Evolutionary conservation across 305 asterid species (phyloP), one percentile per base, ranked within the genome.

Genomic region (Vinca major): DNA sequence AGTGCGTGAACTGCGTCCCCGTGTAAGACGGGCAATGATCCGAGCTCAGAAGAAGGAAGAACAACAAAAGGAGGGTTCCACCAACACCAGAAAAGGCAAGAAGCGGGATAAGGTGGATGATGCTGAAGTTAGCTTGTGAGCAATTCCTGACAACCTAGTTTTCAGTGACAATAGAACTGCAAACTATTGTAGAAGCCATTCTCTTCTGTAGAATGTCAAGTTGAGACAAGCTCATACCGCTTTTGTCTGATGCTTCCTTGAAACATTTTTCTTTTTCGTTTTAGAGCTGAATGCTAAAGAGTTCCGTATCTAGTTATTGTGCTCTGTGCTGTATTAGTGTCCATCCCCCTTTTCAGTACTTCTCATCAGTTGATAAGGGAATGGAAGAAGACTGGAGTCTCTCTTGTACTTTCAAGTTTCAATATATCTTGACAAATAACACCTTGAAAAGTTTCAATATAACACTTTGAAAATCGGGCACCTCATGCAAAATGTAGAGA

Each of bases 1-100:
- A 80, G 96, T 93, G 57, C 92, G 96, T 43, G 97, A 90, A 79
- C 74, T 93, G 91, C 84, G 98, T 5, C 97, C 98, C 3, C 95
- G 94, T 63, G 89, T 83, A 11, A 82, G 92, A 60, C 84, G 97
- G 48, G 97, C 97, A 49, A 75, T 87, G 89, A 88, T 92, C 63
- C 88, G 98, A 67, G 98, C 94, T 74, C 91, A 90, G 67, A 90
- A 86, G 88, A 92, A 90, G 83, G 89, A 91, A 5, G 96, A 88
- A 73, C 89, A 86, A 68, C 88, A 77, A 75, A 83, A 82, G 65
- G 80, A 80, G 62, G 84, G 80, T 41, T 61, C 80, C 57, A 76
- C 80, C 53, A 74, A 81, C 55, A 68, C 72, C 43, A 88, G 81
- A 43, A 90, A 87, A 72, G 88, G 84, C 78, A 84, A 83, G 85